phyloP scores from a whole-genome alignment of 2,329 filamentous ascomycete species.

The Calonectria pseudoturangicola region DNA sequence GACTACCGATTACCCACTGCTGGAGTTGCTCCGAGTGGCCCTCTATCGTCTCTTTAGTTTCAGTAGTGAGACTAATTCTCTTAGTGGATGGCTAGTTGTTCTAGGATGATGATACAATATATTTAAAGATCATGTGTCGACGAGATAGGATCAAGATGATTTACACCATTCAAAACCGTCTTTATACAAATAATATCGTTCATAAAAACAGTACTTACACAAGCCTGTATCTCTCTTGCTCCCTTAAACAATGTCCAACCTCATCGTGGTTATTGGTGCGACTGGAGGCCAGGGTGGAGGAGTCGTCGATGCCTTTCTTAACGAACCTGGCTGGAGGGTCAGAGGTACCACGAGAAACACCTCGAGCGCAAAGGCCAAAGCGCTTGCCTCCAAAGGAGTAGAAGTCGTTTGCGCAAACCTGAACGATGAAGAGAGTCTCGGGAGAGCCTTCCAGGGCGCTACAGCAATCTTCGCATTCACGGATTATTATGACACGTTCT shows the following conservation, averaged over 20 bases:
- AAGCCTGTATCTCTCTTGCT: too few relatives aligned
- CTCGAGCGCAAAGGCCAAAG: conserved; percentile 14
- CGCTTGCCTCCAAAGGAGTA: conserved; percentile 2
- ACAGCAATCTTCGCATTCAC: conserved; percentile 14
- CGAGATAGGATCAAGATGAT: too few relatives aligned
- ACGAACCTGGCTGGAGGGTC: background rate
- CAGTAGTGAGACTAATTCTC: too few relatives aligned
- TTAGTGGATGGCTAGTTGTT: too few relatives aligned
- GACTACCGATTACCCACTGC: too few relatives aligned
- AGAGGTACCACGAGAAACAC: conserved; percentile 21
- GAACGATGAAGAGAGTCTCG: background rate
- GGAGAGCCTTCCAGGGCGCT: background rate
- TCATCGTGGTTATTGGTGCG: conserved; percentile 20
- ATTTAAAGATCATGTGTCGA: too few relatives aligned
- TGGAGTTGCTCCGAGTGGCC: too few relatives aligned
- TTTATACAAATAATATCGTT: too few relatives aligned
- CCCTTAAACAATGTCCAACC: background rate
- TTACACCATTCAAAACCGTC: too few relatives aligned
- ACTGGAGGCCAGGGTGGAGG: conserved; percentile 24
- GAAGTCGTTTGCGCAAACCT: conserved; percentile 21
- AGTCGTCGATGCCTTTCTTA: conserved; percentile 12
- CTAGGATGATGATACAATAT: too few relatives aligned
- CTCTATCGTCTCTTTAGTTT: too few relatives aligned
- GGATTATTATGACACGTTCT: conserved; percentile 25
- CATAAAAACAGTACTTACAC: too few relatives aligned